Evolutionary conservation across 1,139 yeast species (phyloP).

Genomic region (Yamadazyma membranifaciens): DNA sequence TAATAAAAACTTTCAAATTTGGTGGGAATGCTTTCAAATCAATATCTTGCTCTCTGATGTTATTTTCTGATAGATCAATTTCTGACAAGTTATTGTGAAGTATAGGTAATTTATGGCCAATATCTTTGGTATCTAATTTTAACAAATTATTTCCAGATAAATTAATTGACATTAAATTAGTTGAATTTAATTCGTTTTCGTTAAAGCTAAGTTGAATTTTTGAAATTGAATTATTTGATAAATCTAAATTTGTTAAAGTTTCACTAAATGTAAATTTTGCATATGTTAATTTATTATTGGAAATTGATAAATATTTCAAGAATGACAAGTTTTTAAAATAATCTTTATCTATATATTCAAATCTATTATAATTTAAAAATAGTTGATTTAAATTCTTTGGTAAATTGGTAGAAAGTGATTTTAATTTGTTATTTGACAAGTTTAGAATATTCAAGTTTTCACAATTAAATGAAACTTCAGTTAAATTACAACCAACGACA

Average conservation of each 20-base stretch:
- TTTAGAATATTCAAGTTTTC: slow-evolving; percentile 9
- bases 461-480: slow-evolving; percentile 15
- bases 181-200: slow-evolving; percentile 5
- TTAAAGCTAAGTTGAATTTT: slow-evolving; percentile 11
- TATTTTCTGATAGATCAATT: slow-evolving; percentile 22
- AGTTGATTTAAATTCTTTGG: slow-evolving; percentile 7
- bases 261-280: slow-evolving; percentile 10
- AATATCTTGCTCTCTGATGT: slow-evolving; percentile 9
- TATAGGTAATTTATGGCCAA: slow-evolving; percentile 16
- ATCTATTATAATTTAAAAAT: slow-evolving; percentile 6
- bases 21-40: slow-evolving; percentile 13
- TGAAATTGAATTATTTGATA: slow-evolving; percentile 18
- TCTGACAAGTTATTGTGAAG: slow-evolving; percentile 19
- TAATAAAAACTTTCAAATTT: slow-evolving; percentile 16
- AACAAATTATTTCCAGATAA: slow-evolving; percentile 19
- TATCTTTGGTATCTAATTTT: slow-evolving; percentile 11
- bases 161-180: slow-evolving; percentile 17
- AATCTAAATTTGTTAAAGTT: slow-evolving; percentile 14
- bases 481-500: slow-evolving; percentile 21
- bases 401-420: neutral
- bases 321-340: slow-evolving; percentile 10
- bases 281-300: slow-evolving; percentile 14
- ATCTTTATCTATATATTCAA: slow-evolving; percentile 3
- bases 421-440: slow-evolving; percentile 11
- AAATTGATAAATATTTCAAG: slow-evolving; percentile 14